phyloP scores from a whole-genome alignment of 768 basidiomycete species.

The Lactarius vividus region DNA sequence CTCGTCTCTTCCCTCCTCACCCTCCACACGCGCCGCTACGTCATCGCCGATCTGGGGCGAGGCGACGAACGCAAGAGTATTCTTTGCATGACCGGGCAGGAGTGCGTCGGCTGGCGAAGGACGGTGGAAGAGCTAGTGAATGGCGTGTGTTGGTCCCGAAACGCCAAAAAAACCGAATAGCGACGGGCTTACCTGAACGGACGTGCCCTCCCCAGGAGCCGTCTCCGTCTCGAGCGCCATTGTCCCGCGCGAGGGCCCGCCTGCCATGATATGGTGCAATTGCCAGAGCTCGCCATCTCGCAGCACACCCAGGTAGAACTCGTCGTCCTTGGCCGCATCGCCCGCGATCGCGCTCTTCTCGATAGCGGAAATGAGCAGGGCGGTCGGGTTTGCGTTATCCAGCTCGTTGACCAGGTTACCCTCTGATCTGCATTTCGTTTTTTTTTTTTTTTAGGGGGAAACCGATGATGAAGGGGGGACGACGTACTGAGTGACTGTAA shows the following conservation, averaged over 20 bases:
- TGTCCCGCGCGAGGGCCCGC: conserved; percentile 67
- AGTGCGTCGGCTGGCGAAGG: background rate
- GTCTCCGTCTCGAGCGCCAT: conserved; percentile 56
- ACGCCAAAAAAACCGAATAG: background rate
- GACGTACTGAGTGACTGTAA: conserved; percentile 51
- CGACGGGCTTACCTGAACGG: conserved; percentile 49
- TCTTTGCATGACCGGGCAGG: background rate
- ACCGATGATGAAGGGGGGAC: background rate
- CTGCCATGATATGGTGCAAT: conserved; percentile 59
- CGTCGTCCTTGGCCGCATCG: conserved; percentile 25
- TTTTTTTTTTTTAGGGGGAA: no score
- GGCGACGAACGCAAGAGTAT: conserved; percentile 9
- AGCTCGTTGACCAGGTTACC: conserved; percentile 70
- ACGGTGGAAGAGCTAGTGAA: conserved; percentile 18
- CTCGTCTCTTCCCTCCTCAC: background rate
- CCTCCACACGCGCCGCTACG: background rate
- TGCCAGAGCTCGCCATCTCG: conserved; percentile 10
- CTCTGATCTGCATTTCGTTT: conserved; percentile 49
- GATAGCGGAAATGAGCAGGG: conserved; percentile 55
- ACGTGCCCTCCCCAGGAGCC: conserved; percentile 47
- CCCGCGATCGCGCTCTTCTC: conserved; percentile 35
- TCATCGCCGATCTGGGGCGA: background rate
- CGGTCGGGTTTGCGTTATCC: conserved; percentile 56
- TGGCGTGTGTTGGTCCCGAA: no score
- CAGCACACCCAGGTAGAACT: conserved; percentile 17